Evolutionary conservation across 2,329 filamentous ascomycete species (phyloP).

Genomic region (Geoglossum cookeanum): DNA sequence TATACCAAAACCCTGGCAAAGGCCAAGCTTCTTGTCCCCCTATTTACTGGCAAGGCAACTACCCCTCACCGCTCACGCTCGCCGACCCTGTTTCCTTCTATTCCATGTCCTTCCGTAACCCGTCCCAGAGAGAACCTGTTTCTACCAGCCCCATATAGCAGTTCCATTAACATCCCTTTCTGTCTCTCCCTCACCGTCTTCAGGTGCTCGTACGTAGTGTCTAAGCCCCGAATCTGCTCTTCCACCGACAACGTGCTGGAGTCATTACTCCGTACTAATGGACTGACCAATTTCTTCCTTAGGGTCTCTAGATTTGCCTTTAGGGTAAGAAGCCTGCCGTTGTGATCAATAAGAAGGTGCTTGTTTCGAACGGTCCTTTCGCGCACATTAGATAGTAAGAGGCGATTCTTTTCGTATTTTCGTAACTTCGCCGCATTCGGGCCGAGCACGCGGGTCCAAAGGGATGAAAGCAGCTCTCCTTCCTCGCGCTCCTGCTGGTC

Average conservation of each 20-base stretch:
- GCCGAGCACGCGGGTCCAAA: conserved; percentile 76
- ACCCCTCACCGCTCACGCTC: not conserved
- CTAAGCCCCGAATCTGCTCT: conserved; percentile 68
- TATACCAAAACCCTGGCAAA: conserved; percentile 1
- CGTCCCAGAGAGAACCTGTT: not conserved
- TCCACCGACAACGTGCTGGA: conserved; percentile 55
- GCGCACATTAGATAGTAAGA: conserved; percentile 58
- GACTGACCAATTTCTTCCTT: conserved; percentile 63
- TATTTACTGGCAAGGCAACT: not conserved
- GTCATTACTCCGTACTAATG: conserved; percentile 53
- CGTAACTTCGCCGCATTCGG: conserved; percentile 53
- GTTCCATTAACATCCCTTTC: conserved; percentile 66
- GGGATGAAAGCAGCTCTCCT: conserved; percentile 58
- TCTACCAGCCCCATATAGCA: conserved; percentile 41
- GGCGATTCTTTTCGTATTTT: conserved; percentile 83
- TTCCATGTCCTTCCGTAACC: not conserved
- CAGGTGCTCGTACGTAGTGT: conserved; percentile 61
- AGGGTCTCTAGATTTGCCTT: conserved; percentile 78
- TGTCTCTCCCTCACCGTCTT: conserved; percentile 58
- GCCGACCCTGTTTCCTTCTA: not conserved
- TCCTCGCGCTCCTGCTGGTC: conserved; percentile 64
- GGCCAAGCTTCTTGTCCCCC: not conserved
- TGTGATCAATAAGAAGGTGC: conserved; percentile 67
- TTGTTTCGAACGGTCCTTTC: conserved; percentile 77
- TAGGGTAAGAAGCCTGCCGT: conserved; percentile 61